Evolutionary conservation across 1,284 basidiomycete species (phyloP).

Genomic region (Volvariella volvacea): DNA sequence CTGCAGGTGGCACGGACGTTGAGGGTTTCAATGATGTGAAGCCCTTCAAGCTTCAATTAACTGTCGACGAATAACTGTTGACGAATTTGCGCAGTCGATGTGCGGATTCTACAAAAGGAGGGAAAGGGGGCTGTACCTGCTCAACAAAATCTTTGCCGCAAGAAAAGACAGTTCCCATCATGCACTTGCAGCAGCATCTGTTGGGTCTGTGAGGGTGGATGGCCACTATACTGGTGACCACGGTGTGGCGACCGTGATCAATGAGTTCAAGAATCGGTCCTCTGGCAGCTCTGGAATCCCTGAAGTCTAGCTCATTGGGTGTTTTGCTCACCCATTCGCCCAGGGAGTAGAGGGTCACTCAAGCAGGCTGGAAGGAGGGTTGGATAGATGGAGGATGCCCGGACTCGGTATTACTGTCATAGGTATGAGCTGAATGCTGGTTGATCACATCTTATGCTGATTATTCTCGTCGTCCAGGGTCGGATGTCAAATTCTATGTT

Average conservation of each 20-base stretch:
- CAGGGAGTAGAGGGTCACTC: constrained; percentile 2
- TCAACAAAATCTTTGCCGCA: constrained; percentile 4
- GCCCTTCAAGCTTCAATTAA: background rate
- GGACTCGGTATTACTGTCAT: constrained; percentile 12
- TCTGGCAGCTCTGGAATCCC: constrained; percentile 2
- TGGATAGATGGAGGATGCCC: constrained; percentile 13
- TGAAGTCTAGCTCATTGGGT: constrained; percentile 4
- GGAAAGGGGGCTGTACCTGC: constrained; percentile 3
- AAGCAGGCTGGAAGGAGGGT: no score
- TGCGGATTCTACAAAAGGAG: constrained; percentile 1
- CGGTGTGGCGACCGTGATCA: background rate
- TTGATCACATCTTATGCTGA: constrained; percentile 6
- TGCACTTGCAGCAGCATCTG: background rate
- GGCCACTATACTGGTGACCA: background rate
- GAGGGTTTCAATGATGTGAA: constrained; percentile 5
- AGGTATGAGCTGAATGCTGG: constrained; percentile 10
- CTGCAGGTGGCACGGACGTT: constrained; percentile 4
- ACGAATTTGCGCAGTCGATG: constrained; percentile 2
- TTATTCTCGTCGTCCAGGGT: constrained; percentile 6
- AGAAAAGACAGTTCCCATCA: constrained; percentile 3
- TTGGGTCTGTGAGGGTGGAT: background rate
- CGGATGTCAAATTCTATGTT: constrained; percentile 8
- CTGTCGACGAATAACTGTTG: constrained; percentile 4
- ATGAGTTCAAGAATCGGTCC: constrained; percentile 1
- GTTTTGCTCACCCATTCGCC: constrained; percentile 1